Conservation (phyloP, 1,284 basidiomycete genomes). For the Irpex sp. region DNA sequence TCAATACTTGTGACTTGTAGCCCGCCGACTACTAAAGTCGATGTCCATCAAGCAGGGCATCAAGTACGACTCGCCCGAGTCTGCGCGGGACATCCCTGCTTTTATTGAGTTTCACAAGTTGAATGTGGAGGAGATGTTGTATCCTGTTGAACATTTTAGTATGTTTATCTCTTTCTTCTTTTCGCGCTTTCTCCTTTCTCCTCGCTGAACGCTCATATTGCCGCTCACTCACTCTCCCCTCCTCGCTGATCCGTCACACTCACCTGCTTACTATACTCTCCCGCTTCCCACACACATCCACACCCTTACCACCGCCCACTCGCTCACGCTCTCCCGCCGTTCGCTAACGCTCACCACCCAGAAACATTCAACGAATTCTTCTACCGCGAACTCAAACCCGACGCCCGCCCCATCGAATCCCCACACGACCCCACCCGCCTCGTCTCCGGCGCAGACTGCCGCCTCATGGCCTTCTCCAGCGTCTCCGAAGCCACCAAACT, state of each 20-base stretch:
- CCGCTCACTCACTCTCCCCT: too few species aligned
- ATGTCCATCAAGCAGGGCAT: constrained; percentile 91
- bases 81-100: constrained; percentile 75
- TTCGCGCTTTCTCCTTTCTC: not conserved
- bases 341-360: constrained; percentile 23
- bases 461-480: constrained; percentile 89
- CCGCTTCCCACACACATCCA: too few species aligned
- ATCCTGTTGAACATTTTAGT: constrained; percentile 84
- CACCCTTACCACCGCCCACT: too few species aligned
- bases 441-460: constrained; percentile 89
- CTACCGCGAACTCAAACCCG: constrained; percentile 84
- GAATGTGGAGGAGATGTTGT: constrained; percentile 75
- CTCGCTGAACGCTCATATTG: too few species aligned
- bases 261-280: too few species aligned
- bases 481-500: constrained; percentile 81
- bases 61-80: constrained; percentile 88
- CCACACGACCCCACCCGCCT: constrained; percentile 72
- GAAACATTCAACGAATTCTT: constrained; percentile 91
- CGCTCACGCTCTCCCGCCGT: not conserved
- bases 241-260: too few species aligned
- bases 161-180: constrained; percentile 26
- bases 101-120: constrained; percentile 93
- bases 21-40: constrained; percentile 78
- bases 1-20: constrained; percentile 28
- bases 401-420: constrained; percentile 72